Conservation (phyloP, 225 moss, liverwort and hornwort species). For the Pseudoscleropodium purum region DNA sequence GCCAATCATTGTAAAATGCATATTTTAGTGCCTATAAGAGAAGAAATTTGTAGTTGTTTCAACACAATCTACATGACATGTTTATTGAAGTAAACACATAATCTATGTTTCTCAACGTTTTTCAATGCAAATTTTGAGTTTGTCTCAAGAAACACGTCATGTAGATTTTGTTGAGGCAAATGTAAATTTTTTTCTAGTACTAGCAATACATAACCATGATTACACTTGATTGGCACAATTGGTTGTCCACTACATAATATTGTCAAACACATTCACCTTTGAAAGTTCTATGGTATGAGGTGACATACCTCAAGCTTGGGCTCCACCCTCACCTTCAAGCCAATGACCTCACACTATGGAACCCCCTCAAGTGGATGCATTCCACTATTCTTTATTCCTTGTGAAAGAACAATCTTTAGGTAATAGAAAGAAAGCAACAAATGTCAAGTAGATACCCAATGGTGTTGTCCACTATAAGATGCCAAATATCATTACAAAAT, state of each 20-base stretch:
- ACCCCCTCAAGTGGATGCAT: not conserved
- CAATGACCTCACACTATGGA: not conserved
- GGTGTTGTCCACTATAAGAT: not conserved
- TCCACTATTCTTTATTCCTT: not conserved
- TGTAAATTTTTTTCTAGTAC: too few relatives aligned
- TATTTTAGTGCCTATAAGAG: not conserved
- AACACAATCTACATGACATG: too few relatives aligned
- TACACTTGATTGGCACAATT: not conserved
- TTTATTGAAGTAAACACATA: too few relatives aligned
- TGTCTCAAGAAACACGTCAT: too few relatives aligned
- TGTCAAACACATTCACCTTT: not conserved
- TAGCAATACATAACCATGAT: not conserved
- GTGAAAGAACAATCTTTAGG: not conserved
- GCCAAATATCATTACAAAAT: conserved; percentile 17
- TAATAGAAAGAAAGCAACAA: not conserved
- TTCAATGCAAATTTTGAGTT: too few relatives aligned
- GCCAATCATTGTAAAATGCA: not conserved
- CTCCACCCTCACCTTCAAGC: not conserved
- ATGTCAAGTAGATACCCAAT: not conserved
- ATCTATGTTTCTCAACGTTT: too few relatives aligned
- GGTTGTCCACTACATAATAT: too few relatives aligned
- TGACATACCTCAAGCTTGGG: too few relatives aligned
- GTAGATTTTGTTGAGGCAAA: too few relatives aligned
- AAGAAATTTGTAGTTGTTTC: too few relatives aligned
- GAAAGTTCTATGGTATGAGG: not conserved